Conservation (phyloP, 2,329 filamentous ascomycete genomes). For the Trichoderma breve region DNA sequence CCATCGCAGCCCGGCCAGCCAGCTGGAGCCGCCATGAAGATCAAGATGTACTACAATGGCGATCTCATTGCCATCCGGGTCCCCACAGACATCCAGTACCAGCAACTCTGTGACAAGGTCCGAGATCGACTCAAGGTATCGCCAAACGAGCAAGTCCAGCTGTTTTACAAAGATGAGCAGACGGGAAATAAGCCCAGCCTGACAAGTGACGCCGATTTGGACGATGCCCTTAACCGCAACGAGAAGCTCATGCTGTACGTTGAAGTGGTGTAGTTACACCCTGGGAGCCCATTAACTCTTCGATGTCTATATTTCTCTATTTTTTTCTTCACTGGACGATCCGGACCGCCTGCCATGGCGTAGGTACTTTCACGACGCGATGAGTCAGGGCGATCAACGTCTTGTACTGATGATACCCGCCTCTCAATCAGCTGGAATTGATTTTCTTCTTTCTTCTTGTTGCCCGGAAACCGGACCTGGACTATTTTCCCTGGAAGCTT, state of each 20-base stretch:
- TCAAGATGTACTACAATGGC: constrained; percentile 91
- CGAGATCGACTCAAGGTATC: constrained; percentile 76
- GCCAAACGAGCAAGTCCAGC: constrained; percentile 65
- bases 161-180: constrained; percentile 84
- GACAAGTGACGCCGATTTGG: constrained; percentile 76
- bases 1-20: constrained; percentile 12
- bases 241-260: constrained; percentile 82
- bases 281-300: constrained; percentile 8
- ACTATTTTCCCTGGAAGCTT: neutral
- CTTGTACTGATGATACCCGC: constrained; percentile 17
- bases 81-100: constrained; percentile 73
- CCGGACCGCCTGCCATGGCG: neutral
- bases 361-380: constrained; percentile 9
- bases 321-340: neutral
- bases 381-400: neutral
- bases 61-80: constrained; percentile 91
- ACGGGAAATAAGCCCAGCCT: constrained; percentile 73
- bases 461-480: neutral
- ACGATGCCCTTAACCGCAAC: constrained; percentile 76
- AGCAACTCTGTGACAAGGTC: constrained; percentile 79
- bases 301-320: constrained; percentile 16
- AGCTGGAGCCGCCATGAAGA: constrained; percentile 60
- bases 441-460: neutral
- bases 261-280: constrained; percentile 45
- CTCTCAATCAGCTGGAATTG: neutral